These are phyloP conservation scores for Crithidia mellificae DNA, from an alignment of 208 protist genomes.

Conservation along the genomic window DNA sequence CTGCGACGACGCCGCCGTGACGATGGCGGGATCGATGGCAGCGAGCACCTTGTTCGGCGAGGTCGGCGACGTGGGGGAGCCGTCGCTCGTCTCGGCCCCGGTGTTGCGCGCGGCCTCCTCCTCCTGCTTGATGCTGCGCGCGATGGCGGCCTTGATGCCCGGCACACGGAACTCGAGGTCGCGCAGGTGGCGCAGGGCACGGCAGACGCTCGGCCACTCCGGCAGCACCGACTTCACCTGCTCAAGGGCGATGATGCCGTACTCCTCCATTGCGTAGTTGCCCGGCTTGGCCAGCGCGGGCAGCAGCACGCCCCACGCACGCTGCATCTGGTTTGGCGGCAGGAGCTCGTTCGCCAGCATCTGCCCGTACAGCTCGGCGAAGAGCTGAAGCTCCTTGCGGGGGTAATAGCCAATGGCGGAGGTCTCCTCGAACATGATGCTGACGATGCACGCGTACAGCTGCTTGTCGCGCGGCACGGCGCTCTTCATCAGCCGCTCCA, in stretches of 20 bases:
- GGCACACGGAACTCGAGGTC: conserved; percentile 89
- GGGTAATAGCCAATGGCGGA: conserved; percentile 74
- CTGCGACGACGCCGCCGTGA: conserved; percentile 35
- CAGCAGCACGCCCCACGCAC: conserved; percentile 84
- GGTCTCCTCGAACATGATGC: conserved; percentile 88
- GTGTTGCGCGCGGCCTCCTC: conserved; percentile 41
- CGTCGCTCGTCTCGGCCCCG: conserved; percentile 23
- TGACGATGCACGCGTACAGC: conserved; percentile 85
- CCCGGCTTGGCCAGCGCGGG: conserved; percentile 90
- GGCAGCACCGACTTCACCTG: conserved; percentile 93
- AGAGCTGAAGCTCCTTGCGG: conserved; percentile 80
- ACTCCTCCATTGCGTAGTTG: conserved; percentile 94
- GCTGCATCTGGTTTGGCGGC: conserved; percentile 72
- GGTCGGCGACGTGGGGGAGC: conserved; percentile 26
- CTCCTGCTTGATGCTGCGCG: conserved; percentile 81
- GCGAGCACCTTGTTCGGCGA: conserved; percentile 32
- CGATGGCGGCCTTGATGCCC: conserved; percentile 88
- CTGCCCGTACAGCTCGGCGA: conserved; percentile 82
- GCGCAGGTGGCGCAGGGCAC: conserved; percentile 77
- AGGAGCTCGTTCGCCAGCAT: conserved; percentile 82
- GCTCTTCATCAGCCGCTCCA: conserved; percentile 69
- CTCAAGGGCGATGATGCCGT: conserved; percentile 95
- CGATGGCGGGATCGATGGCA: conserved; percentile 75
- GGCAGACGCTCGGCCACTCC: conserved; percentile 96
- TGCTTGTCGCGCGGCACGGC: conserved; percentile 70